Evolutionary conservation across 305 asterid genomes (phyloP), one percentile per base, ranked within the genome.

Genomic region (Fraxinus albicans): DNA sequence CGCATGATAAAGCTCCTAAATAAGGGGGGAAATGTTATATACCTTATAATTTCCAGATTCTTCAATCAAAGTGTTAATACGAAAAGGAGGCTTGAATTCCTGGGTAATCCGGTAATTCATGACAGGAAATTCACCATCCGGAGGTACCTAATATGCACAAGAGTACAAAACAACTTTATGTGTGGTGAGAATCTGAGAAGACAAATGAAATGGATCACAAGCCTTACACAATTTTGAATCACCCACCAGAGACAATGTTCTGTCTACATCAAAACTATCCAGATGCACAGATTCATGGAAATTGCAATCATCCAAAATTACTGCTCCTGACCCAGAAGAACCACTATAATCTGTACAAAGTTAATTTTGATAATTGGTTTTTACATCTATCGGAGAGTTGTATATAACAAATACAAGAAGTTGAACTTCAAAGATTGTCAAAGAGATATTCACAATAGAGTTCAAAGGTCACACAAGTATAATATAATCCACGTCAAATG

Each of bases 71-170:
- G 98, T 86, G 83, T 94, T 95, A 75, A 97, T 84, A 77, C 97
- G 87, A 84, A 97, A 97, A 53, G 99, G 99, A 78, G 99, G 98
- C 90, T 97, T 97, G 90, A 97, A 95, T 91, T 97, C 99, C 89
- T 97, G 98, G 53, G 99, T 95, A 85, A 97, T 95, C 77, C 99
- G 98, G 88, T 97, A 97, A 85, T 97, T 97, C 98, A 97, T 97
- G 84, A 97, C 99, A 78, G 99, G 99, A 86, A 96, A 96, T 83
- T 96, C 99, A 83, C 99, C 99, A 88, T 96, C 99, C 31, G 98
- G 91, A 12, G 99, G 99, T 73, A 97, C 98, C 99, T 97, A 87
- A 87, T 82, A 80, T 69, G 77, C 67, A 81, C 82, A 58, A 83
- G 77, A 67, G 40, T 29, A 83, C 78, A 13, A 79, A 79, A 17